Conservation (phyloP, 208 protist genomes). For the Plasmodiophora brassicae region DNA sequence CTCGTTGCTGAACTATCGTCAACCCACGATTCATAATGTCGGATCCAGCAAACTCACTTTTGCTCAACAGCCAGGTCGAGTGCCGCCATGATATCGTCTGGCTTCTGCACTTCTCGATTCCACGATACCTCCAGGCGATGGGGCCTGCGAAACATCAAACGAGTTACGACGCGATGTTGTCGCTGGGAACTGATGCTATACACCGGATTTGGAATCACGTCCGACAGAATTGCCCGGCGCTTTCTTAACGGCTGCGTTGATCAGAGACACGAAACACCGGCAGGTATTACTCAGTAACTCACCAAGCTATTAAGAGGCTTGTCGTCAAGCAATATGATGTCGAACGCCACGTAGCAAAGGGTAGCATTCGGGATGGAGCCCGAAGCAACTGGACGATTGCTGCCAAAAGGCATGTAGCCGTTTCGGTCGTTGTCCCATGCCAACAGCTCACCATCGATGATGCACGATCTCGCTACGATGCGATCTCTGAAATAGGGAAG, state of each 20-base stretch:
- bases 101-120: background rate
- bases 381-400: background rate
- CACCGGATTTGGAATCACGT: background rate
- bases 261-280: too few species aligned
- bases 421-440: background rate
- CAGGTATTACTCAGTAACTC: background rate
- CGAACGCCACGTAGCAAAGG: slow-evolving; percentile 23
- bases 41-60: background rate
- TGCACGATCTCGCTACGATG: background rate
- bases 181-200: too few species aligned
- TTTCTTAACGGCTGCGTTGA: background rate
- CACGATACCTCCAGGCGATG: background rate
- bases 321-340: background rate
- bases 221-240: background rate
- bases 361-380: background rate
- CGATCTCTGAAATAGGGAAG: background rate
- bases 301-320: background rate
- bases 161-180: too few species aligned
- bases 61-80: background rate
- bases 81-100: background rate
- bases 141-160: too few species aligned
- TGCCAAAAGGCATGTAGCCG: background rate
- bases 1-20: background rate
- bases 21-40: background rate
- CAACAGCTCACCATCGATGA: background rate